Evolutionary conservation across 352 stramenopile species (phyloP).

Genomic region (Phytophthora chlamydospora): DNA sequence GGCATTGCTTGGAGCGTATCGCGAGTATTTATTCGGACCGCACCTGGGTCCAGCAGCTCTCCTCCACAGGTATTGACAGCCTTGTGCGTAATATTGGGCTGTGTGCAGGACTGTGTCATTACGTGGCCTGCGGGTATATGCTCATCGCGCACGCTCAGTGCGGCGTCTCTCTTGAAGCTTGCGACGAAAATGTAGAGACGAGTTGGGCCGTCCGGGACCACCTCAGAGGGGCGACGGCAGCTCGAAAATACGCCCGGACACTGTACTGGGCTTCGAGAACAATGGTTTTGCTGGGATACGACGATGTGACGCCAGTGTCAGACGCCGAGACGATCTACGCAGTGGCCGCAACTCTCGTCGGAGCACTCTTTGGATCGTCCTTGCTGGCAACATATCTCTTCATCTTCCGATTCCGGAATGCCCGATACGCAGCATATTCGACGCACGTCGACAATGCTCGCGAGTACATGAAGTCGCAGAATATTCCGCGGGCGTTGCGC

Average conservation of each 20-base stretch:
- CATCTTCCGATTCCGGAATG: conserved; percentile 73
- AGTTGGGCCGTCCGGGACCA: conserved; percentile 68
- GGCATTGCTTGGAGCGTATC: conserved; percentile 44
- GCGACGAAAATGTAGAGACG: conserved; percentile 45
- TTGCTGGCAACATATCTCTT: conserved; percentile 74
- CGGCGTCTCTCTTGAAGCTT: conserved; percentile 57
- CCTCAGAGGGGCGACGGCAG: conserved; percentile 43
- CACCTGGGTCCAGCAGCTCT: conserved; percentile 52
- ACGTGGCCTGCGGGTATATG: conserved; percentile 74
- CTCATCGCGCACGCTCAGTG: conserved; percentile 64
- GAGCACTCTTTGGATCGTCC: conserved; percentile 60
- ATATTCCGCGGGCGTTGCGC: conserved; percentile 53
- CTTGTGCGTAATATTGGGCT: conserved; percentile 52
- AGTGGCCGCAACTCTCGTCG: conserved; percentile 49
- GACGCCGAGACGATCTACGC: conserved; percentile 63
- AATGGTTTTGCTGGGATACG: conserved; percentile 65
- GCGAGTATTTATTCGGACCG: conserved; percentile 58
- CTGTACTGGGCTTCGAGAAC: conserved; percentile 70
- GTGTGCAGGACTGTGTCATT: conserved; percentile 51
- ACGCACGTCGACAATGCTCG: conserved; percentile 71
- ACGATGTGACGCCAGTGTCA: conserved; percentile 68
- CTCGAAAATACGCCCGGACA: conserved; percentile 60
- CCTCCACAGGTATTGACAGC: conserved; percentile 61
- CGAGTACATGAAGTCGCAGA: conserved; percentile 77
- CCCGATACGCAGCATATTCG: conserved; percentile 50